Evolutionary conservation across 202 grass and related monocot species (phyloP), one percentile per base, ranked within the genome.

Genomic region (Setaria viridis): DNA sequence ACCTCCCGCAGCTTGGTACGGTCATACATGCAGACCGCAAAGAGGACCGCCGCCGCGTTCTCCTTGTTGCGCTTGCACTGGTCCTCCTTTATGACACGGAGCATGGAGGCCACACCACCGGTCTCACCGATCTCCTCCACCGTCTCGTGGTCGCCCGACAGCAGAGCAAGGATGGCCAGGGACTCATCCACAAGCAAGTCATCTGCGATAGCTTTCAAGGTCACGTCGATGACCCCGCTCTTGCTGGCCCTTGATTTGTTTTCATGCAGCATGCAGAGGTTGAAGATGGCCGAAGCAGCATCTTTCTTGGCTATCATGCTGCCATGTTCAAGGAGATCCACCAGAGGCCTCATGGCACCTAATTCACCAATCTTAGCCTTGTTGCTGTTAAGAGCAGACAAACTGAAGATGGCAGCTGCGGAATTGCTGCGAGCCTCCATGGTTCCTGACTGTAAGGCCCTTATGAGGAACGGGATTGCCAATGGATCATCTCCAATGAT

Each of bases 401-500:
- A 80, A 78, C 87, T 96, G 82, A 93, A 96, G 39, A 96, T 80
- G 57, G 94, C 91, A 48, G 94, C 94, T 35, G 94, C 94, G 12
- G 94, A 68, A 57, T 93, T 96, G 74, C 91, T 84, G 49, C 94
- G 85, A 41, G 91, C 82, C 54, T 91, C 91, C 89, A 97, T 97
- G 25, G 77, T 88, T 65, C 82, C 85, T 10, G 74, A 74, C 9
- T 84, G 86, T 70, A 97, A 83, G 53, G 82, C 85, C 17, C 30
- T 76, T 51, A 93, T 77, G 8, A 97, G 91, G 81, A 93, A 90
- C 39, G 87, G 85, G 58, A 90, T 74, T 59, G 81, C 85, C 33
- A 84, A 59, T 21, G 62, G 72, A 54, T 91, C 80, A 48, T 93
- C 91, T 81, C 94, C 94, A 48, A 97, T 76, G 32, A 97, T 91